Base-by-base conservation (phyloP, 2,329 filamentous ascomycete genomes). In the Colletotrichum shisoi region DNA sequence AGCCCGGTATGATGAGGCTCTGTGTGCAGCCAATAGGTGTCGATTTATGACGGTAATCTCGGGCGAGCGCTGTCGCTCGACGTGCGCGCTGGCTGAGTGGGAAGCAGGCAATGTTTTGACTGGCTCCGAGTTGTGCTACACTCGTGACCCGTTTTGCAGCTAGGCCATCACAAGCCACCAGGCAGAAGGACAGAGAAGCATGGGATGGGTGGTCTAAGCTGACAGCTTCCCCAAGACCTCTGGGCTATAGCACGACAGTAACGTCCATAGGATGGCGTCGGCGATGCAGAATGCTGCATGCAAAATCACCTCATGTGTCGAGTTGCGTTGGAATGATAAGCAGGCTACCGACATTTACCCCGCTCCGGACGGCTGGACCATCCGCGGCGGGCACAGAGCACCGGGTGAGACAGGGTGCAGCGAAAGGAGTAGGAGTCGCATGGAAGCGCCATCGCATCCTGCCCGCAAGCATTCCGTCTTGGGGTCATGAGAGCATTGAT, bases 311-410 rank as follows among this genome's bases (percentile, higher is more conserved):
- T 48, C 44, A 37, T 48, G 31, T 39, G 45, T 40, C n/a, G 17
- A 17, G 6, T 27, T 40, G 13, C 31, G n/a, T 24, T 5, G 31
- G n/a, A 49, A 34, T 54, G 34, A 37, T 49, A 31, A n/a, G 31
- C 45, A n/a, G 57, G 31, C 34, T 59, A 45, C 27, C 19, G 11
- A n/a, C 39, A 37, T 39, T 15, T 59, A 59, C 57, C 57, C 57
- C 45, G 45, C 57, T 31, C 19, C 15, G 15, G 39, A 15, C 17
- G 12, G 21, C 5, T 15, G n/a, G 44, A 40, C 24, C 24, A 45
- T 56, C 8, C 34, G n/a, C 27, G 52, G 37, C 52, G 15, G 21
- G 27, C 21, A 21, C 39, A 17, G 21, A 17, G 37, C 34, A 40
- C 27, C 21, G 37, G 24, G 31, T 56, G n/a, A 53, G 49, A 53